phyloP scores from a whole-genome alignment of 352 stramenopile species.

The Phytophthora palmivora region DNA sequence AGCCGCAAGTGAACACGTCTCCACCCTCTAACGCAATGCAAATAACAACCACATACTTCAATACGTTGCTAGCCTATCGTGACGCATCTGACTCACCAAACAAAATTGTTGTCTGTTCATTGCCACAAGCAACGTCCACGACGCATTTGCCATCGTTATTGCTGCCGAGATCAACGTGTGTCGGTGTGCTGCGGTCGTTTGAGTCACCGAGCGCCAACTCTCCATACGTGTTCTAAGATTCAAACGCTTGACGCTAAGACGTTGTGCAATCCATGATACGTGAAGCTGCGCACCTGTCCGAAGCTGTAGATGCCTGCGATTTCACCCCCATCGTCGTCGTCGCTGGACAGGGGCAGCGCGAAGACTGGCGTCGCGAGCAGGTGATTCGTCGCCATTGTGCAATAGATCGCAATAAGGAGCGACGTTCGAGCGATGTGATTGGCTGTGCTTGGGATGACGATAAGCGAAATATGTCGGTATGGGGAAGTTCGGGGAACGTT shows the following conservation, averaged over 20 bases:
- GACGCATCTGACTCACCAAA: conserved; percentile 46
- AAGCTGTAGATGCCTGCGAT: conserved; percentile 49
- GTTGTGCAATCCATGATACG: background rate
- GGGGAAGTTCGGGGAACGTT: conserved; percentile 20
- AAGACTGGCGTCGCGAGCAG: conserved; percentile 33
- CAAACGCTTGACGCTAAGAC: background rate
- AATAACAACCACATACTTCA: background rate
- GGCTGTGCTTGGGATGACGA: background rate
- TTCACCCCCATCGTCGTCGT: conserved; percentile 12
- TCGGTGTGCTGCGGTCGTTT: conserved; percentile 65
- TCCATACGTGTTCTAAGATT: conserved; percentile 89
- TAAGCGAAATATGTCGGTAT: conserved; percentile 4
- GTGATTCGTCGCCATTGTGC: conserved; percentile 31
- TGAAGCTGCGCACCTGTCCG: conserved; percentile 40
- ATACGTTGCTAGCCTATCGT: background rate
- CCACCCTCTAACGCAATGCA: conserved; percentile 51
- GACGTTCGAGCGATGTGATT: no score
- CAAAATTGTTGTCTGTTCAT: conserved; percentile 92
- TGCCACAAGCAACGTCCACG: conserved; percentile 87
- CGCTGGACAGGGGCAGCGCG: conserved; percentile 17
- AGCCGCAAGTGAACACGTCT: conserved; percentile 89
- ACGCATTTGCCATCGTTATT: conserved; percentile 51
- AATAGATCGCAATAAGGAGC: background rate
- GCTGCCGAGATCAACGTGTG: conserved; percentile 39
- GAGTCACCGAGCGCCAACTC: conserved; percentile 92